phyloP scores from a whole-genome alignment of 1,284 basidiomycete genomes.

The Apiotrichum domesticum region DNA sequence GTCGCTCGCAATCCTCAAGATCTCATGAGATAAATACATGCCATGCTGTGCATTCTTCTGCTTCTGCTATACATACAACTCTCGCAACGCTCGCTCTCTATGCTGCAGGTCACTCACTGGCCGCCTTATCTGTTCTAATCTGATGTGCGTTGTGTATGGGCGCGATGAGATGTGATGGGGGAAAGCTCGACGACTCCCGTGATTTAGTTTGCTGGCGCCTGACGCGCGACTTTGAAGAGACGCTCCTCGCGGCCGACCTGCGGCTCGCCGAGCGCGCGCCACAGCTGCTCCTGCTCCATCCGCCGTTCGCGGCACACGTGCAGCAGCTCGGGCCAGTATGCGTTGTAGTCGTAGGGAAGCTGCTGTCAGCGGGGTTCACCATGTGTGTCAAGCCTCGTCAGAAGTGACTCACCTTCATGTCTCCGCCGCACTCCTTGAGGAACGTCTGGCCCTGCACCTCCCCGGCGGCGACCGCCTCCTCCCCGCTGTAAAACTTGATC shows the following conservation, averaged over 20 bases:
- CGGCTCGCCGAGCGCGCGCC: slow-evolving; percentile 22
- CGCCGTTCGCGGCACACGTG: slow-evolving; percentile 23
- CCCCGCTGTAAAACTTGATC: slow-evolving; percentile 23
- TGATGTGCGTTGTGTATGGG: too few relatives aligned
- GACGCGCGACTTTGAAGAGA: slow-evolving; percentile 21
- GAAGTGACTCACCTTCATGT: slow-evolving; percentile 25
- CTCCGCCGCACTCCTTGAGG: slow-evolving; percentile 32
- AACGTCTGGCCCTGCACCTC: slow-evolving; percentile 20
- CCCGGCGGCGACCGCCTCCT: slow-evolving; percentile 21
- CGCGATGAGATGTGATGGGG: too few relatives aligned
- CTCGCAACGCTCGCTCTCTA: too few relatives aligned
- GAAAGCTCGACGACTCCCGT: too few relatives aligned
- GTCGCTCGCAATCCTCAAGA: too few relatives aligned
- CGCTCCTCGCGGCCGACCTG: slow-evolving; percentile 31
- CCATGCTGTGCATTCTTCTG: too few relatives aligned
- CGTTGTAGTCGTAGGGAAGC: slow-evolving; percentile 26
- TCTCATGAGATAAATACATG: too few relatives aligned
- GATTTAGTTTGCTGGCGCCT: not conserved
- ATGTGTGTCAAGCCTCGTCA: not conserved
- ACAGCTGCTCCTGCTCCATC: slow-evolving; percentile 22
- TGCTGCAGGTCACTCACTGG: too few relatives aligned
- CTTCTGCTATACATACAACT: too few relatives aligned
- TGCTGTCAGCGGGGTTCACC: not conserved
- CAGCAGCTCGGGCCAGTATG: slow-evolving; percentile 33
- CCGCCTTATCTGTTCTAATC: too few relatives aligned